A percentile compares a stretch with the other conserved stretches of the same genome.
phyloP scores from a whole-genome alignment of 2,329 filamentous ascomycete species.

The Ambrosiella beaveri region DNA sequence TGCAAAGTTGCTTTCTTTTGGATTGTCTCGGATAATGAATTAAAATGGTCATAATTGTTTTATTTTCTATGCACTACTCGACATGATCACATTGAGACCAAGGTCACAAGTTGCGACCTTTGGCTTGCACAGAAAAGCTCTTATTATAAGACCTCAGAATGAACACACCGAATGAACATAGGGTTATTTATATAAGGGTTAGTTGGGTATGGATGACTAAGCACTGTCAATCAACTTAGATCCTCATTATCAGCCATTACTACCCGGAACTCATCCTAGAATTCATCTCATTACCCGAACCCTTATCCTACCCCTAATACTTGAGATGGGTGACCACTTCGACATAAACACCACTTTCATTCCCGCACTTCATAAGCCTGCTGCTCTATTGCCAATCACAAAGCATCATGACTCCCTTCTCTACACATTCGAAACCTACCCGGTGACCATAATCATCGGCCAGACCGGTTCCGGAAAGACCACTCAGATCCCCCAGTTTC shows the following conservation, averaged over 20 bases:
- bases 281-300: not conserved
- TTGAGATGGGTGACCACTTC: slow-evolving; percentile 29
- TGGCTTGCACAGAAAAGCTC: too few species aligned
- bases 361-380: slow-evolving; percentile 69
- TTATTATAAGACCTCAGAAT: too few species aligned
- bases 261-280: not conserved
- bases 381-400: slow-evolving; percentile 70
- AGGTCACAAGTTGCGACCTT: too few species aligned
- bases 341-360: slow-evolving; percentile 47
- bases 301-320: slow-evolving; percentile 5
- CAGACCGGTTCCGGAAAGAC: slow-evolving; percentile 94
- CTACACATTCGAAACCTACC: slow-evolving; percentile 69
- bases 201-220: too few species aligned
- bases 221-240: too few species aligned
- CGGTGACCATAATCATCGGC: slow-evolving; percentile 77
- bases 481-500: slow-evolving; percentile 84
- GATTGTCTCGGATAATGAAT: too few species aligned
- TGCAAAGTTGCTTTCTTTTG: too few species aligned
- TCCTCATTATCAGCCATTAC: not conserved
- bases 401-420: slow-evolving; percentile 64
- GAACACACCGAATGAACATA: too few species aligned
- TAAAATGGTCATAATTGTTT: too few species aligned
- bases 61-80: too few species aligned
- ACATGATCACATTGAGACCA: too few species aligned
- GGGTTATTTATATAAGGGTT: too few species aligned